These are phyloP conservation scores for Skeletonema marinoi DNA, from an alignment of 108 stramenopile genomes.

Conservation along the genomic window DNA sequence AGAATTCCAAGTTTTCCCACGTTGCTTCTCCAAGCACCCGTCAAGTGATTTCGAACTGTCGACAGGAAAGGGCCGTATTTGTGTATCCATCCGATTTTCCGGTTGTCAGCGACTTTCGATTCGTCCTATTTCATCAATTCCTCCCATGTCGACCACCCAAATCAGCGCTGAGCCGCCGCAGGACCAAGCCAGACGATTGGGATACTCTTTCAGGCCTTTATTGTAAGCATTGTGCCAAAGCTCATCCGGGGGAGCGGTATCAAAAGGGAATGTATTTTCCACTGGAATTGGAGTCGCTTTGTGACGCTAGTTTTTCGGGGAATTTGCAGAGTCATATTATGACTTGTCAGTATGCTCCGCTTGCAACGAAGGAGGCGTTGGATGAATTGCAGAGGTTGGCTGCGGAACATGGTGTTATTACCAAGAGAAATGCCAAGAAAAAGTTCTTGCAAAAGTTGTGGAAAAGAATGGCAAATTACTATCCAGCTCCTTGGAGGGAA, in stretches of 20 bases:
- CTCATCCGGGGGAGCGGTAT: neutral
- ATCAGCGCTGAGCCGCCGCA: neutral
- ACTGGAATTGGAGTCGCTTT: neutral
- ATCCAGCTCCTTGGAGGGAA: neutral
- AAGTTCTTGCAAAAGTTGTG: slow-evolving; percentile 15
- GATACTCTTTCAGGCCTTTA: neutral
- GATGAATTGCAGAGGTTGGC: slow-evolving; percentile 14
- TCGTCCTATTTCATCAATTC: neutral
- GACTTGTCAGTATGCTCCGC: slow-evolving; percentile 11
- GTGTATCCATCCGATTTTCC: neutral
- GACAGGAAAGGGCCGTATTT: neutral
- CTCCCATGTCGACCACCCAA: neutral
- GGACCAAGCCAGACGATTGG: neutral
- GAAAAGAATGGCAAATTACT: slow-evolving; percentile 4
- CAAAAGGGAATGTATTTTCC: slow-evolving; percentile 17
- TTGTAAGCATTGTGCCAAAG: slow-evolving; percentile 6
- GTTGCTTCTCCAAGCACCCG: neutral
- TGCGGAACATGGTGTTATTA: slow-evolving; percentile 6
- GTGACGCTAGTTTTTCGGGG: slow-evolving; percentile 11
- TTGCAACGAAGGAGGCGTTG: slow-evolving; percentile 9
- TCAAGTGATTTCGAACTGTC: neutral
- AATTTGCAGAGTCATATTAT: neutral
- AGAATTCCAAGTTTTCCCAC: neutral
- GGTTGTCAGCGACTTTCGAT: neutral
- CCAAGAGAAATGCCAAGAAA: slow-evolving; percentile 16